These are phyloP conservation scores for Aristolochia californica DNA, from an alignment of 164 flowering plant species.

Conservation along the genomic window DNA sequence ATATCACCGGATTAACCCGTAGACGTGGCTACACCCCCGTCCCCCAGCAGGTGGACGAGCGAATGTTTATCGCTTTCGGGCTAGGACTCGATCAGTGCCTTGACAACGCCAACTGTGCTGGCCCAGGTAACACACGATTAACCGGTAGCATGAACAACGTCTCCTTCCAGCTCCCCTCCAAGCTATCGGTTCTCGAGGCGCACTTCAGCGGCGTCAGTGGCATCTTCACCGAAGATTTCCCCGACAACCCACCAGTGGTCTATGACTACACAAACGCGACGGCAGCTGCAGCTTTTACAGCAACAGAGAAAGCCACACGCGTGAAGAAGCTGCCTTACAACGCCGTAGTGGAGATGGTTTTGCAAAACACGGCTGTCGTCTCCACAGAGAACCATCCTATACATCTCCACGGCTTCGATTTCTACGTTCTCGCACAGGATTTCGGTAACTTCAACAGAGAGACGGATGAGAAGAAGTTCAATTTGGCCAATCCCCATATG, in stretches of 20 bases:
- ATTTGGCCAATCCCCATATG: constrained; percentile 45
- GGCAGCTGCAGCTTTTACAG: constrained; percentile 7
- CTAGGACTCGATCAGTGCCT: constrained; percentile 30
- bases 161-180: constrained; percentile 34
- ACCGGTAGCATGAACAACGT: constrained; percentile 64
- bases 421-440: constrained; percentile 65
- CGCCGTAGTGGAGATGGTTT: constrained; percentile 55
- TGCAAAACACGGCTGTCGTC: constrained; percentile 61
- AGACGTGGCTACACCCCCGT: constrained; percentile 39
- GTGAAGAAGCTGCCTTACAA: constrained; percentile 45
- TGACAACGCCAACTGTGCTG: constrained; percentile 22
- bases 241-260: constrained; percentile 32
- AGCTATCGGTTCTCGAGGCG: constrained; percentile 44
- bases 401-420: constrained; percentile 59
- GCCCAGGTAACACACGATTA: constrained; percentile 20
- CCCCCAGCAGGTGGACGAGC: constrained; percentile 37
- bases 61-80: constrained; percentile 53
- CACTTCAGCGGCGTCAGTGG: constrained; percentile 25
- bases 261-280: constrained; percentile 48
- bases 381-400: constrained; percentile 57
- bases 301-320: constrained; percentile 30
- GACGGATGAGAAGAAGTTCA: constrained; percentile 30
- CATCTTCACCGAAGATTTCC: constrained; percentile 52
- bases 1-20: constrained; percentile 23
- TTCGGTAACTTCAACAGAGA: constrained; percentile 50